A percentile compares a stretch with the other conserved stretches of the same genome.
Evolutionary conservation across 345 rosid genomes (phyloP).

Genomic region (Rhodamnia argentea): DNA sequence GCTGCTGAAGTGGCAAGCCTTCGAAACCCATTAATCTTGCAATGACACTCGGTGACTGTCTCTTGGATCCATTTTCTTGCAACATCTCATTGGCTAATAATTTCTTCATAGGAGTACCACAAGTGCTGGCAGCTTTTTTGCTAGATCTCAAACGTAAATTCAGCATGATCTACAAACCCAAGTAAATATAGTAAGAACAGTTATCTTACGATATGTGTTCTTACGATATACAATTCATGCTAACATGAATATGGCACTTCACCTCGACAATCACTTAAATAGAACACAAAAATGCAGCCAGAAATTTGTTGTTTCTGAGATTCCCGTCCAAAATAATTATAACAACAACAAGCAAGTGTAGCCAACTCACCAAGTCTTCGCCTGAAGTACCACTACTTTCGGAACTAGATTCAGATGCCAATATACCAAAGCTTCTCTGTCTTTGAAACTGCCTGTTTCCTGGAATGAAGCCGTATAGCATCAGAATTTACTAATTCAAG

Average conservation of each 20-base stretch:
- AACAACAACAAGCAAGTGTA: constrained; percentile 5
- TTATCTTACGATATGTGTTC: no score
- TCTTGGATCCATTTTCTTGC: constrained; percentile 56
- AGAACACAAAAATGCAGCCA: not conserved
- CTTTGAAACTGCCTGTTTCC: constrained; percentile 44
- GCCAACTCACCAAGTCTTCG: constrained; percentile 44
- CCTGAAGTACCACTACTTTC: constrained; percentile 24
- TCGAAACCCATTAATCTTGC: constrained; percentile 97
- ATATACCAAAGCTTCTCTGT: constrained; percentile 22
- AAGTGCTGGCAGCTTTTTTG: constrained; percentile 27
- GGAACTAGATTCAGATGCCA: constrained; percentile 44
- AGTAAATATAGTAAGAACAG: constrained; percentile 1
- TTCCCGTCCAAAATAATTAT: not conserved
- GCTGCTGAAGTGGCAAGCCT: constrained; percentile 55
- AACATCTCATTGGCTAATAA: constrained; percentile 81
- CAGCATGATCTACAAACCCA: constrained; percentile 32
- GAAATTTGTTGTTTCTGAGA: not conserved
- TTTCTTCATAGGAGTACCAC: constrained; percentile 60
- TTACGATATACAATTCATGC: no score
- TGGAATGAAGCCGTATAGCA: constrained; percentile 18
- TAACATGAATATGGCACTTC: not conserved
- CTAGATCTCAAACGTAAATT: constrained; percentile 30
- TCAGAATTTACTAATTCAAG: not conserved
- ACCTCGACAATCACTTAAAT: not conserved
- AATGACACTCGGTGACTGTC: constrained; percentile 69